phyloP scores from a whole-genome alignment of 176 grass and related monocot species.

The Eragrostis curvula region DNA sequence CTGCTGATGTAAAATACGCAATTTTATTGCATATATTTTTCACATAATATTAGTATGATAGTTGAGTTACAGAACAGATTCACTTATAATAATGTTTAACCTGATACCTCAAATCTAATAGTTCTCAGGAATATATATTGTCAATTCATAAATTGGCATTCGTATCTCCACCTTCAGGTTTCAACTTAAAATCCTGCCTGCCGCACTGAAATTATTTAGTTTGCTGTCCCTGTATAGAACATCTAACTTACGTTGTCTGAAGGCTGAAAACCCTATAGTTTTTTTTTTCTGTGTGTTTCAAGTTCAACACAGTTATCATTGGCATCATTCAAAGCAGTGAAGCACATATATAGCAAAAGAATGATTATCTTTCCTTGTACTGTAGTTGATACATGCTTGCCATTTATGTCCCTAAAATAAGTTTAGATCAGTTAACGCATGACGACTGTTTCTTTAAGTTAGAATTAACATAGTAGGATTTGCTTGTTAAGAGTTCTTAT shows the following conservation, averaged over 20 bases:
- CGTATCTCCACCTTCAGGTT: neutral
- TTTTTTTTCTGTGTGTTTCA: no score
- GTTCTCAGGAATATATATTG: neutral
- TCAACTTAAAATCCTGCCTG: neutral
- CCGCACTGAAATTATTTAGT: neutral
- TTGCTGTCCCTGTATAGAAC: neutral
- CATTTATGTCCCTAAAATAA: neutral
- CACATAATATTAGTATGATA: neutral
- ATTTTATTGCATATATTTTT: neutral
- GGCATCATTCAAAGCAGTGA: no score
- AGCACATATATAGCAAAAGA: neutral
- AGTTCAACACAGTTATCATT: no score
- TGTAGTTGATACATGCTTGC: neutral
- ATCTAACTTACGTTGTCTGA: neutral
- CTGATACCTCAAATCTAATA: neutral
- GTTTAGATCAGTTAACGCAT: neutral
- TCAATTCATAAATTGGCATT: neutral
- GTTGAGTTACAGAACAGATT: neutral
- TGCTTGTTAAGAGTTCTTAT: neutral
- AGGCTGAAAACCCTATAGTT: neutral
- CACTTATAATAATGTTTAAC: neutral
- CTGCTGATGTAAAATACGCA: neutral
- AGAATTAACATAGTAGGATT: neutral
- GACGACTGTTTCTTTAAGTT: neutral
- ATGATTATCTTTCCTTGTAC: neutral